These are phyloP conservation scores for Bipolaris oryzae DNA, from an alignment of 2,329 filamentous ascomycete species.

Conservation along the genomic window DNA sequence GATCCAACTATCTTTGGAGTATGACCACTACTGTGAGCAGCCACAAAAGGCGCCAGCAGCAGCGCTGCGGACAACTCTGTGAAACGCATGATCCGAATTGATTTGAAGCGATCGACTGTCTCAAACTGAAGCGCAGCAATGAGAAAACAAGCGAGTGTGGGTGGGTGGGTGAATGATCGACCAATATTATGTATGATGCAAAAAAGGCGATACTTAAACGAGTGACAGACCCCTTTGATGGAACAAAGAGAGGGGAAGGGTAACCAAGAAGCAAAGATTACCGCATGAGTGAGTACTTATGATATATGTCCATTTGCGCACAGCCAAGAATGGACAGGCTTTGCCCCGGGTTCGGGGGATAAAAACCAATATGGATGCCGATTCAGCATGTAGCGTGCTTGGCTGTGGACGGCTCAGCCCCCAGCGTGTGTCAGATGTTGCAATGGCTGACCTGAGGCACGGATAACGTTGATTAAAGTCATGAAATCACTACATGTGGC, in stretches of 20 bases:
- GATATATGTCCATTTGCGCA: constrained; percentile 9
- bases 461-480: background rate
- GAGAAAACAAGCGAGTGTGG: constrained; percentile 14
- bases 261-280: constrained; percentile 3
- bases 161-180: constrained; percentile 10
- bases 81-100: constrained; percentile 37
- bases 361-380: constrained; percentile 2
- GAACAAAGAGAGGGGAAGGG: constrained; percentile 18
- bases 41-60: constrained; percentile 38
- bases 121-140: background rate
- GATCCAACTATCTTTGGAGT: constrained; percentile 44
- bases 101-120: background rate
- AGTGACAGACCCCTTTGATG: constrained; percentile 21
- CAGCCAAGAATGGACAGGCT: constrained; percentile 4
- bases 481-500: background rate
- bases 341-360: constrained; percentile 9
- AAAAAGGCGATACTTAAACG: constrained; percentile 17
- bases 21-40: constrained; percentile 38
- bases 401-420: constrained; percentile 15
- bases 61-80: constrained; percentile 36
- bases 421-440: constrained; percentile 14
- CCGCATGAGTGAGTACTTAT: constrained; percentile 4
- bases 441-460: constrained; percentile 2
- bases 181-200: constrained; percentile 9
- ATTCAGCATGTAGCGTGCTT: constrained; percentile 16